phyloP scores from a whole-genome alignment of 257 asterid species.

The Haberlea rhodopensis region DNA sequence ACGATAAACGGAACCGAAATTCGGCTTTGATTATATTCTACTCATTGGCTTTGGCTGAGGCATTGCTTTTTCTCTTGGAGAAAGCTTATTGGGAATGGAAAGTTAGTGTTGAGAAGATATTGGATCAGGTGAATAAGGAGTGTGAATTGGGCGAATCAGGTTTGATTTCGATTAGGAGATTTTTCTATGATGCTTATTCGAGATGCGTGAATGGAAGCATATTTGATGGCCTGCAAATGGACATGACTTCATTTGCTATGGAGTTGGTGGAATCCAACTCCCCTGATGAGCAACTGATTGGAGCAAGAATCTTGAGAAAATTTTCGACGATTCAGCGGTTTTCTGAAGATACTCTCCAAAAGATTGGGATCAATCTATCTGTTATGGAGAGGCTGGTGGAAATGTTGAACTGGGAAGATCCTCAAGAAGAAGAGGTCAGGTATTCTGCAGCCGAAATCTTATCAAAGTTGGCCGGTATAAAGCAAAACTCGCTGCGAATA shows the following conservation, averaged over 20 bases:
- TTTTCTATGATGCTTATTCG: conserved; percentile 87
- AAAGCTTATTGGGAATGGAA: conserved; percentile 95
- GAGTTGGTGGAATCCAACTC: conserved; percentile 70
- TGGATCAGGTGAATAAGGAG: conserved; percentile 69
- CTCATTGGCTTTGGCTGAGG: conserved; percentile 77
- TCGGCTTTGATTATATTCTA: conserved; percentile 74
- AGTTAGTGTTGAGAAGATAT: conserved; percentile 39
- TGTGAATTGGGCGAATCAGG: conserved; percentile 75
- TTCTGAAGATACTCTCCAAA: conserved; percentile 70
- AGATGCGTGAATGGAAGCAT: conserved; percentile 59
- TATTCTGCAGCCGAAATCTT: conserved; percentile 75
- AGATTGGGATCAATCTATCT: conserved; percentile 61
- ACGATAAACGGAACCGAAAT: conserved; percentile 61
- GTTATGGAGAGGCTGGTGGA: conserved; percentile 82
- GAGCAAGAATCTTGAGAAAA: too few species aligned
- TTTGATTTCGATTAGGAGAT: conserved; percentile 58
- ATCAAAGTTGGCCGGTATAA: conserved; percentile 54
- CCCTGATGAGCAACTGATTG: conserved; percentile 85
- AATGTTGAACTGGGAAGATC: conserved; percentile 90
- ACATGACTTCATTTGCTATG: conserved; percentile 80
- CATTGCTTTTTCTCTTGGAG: conserved; percentile 76
- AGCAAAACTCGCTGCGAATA: conserved; percentile 65
- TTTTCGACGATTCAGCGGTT: too few species aligned
- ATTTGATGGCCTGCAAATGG: conserved; percentile 93
- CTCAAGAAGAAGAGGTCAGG: conserved; percentile 73